Evolutionary conservation across 2,329 filamentous ascomycete species (phyloP).

Genomic region (Hirsutella rhossiliensis): DNA sequence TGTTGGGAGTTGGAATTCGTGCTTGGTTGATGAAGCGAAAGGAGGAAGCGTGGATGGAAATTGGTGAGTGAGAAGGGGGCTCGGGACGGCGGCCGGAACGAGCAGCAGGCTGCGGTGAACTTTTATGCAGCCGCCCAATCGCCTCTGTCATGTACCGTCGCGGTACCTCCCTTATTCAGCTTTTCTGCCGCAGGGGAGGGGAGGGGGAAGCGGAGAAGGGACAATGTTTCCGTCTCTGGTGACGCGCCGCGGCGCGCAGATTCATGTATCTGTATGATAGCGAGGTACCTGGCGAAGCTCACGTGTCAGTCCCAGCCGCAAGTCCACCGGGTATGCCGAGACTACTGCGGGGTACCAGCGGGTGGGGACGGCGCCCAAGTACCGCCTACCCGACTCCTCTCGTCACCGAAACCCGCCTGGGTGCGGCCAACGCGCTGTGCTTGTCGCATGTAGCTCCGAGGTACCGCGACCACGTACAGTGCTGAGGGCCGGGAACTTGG

Average conservation of each 20-base stretch:
- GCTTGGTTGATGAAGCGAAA: constrained; percentile 17
- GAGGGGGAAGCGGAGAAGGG: background rate
- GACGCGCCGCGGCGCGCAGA: background rate
- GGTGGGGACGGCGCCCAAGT: too few relatives aligned
- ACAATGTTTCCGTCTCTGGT: background rate
- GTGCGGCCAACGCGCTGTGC: too few relatives aligned
- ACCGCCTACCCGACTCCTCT: too few relatives aligned
- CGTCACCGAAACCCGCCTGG: too few relatives aligned
- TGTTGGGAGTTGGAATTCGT: constrained; percentile 17
- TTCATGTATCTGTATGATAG: background rate
- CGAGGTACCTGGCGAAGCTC: background rate
- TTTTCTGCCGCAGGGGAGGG: background rate
- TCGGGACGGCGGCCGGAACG: constrained; percentile 12
- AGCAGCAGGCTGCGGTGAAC: constrained; percentile 5
- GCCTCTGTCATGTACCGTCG: background rate
- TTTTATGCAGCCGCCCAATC: constrained; percentile 3
- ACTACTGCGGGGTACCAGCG: background rate
- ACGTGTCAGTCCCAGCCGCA: background rate
- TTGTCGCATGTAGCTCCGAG: too few relatives aligned
- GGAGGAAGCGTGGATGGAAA: constrained; percentile 14
- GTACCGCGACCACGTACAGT: too few relatives aligned
- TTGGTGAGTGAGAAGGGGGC: constrained; percentile 15
- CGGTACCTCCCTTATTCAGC: background rate
- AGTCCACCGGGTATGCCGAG: background rate
- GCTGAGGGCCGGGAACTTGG: too few relatives aligned